Base-by-base conservation (phyloP, 768 basidiomycete species). In the Suillus weaverae region DNA sequence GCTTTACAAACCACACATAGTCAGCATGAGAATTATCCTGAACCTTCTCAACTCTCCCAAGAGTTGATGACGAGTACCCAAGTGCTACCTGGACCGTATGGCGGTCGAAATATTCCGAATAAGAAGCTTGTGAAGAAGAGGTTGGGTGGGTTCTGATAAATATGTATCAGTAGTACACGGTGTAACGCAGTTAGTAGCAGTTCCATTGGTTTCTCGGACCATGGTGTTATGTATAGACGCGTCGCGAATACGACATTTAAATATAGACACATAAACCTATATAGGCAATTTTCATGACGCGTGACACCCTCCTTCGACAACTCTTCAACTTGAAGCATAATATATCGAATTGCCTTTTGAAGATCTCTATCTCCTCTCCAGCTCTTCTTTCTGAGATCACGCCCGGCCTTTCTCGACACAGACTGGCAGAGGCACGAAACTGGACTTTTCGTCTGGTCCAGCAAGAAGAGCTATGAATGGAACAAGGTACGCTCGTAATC, bases 391-490 rank as follows among this genome's bases (percentile, higher is more conserved):
- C 67, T 68, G 55, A 60, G 43, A 71, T 53, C 51, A 44, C 62
- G 67, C 51, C 67, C 56, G 41, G 48, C 66, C 61, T 60, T 64
- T 66, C 65, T 62, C 61, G 38, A 65, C 64, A 64, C 65, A 43
- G 73, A 84, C 86, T 87, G 86, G 88, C 87, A 78, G 65, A 73
- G 73, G 86, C 86, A 87, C 88, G 87, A 84, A 84, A 85, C 86
- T 87, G 89, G 88, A 86, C 85, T 83, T 60, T 78, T 79, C 80
- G 83, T 81, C 83, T 84, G 81, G 86, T 85, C 82, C 82, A 78
- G 81, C 80, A 80, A 83, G 79, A 78, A 64, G 78, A 78, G 82
- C 85, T 85, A 91, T 92, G 90, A 89, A 90, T 89, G 89, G 86
- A 84, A 85, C 84, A 81, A 85, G 84, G 89, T 84, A 73, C 39